Evolutionary conservation across 441 rosid genomes (phyloP).

Genomic region (Breynia disticha): DNA sequence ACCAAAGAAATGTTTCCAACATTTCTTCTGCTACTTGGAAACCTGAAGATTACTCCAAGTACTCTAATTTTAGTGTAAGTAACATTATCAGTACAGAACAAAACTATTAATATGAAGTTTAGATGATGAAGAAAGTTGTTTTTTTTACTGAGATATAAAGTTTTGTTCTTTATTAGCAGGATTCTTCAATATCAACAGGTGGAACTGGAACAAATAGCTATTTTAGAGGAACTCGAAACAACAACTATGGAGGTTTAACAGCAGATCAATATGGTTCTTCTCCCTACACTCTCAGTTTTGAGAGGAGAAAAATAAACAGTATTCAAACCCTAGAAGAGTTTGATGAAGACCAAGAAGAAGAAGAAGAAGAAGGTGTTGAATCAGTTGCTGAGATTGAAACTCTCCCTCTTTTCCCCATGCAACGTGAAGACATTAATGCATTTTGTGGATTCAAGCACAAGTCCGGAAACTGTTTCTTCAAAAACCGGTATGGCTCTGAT

Average conservation of each 20-base stretch:
- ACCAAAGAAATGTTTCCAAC: background rate
- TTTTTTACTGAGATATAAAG: too few species aligned
- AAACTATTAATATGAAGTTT: too few species aligned
- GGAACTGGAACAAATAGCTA: slow-evolving; percentile 24
- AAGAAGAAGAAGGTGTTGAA: slow-evolving; percentile 19
- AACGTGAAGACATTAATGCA: slow-evolving; percentile 40
- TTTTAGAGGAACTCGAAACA: slow-evolving; percentile 23
- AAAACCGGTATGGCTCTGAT: slow-evolving; percentile 20
- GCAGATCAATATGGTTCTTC: slow-evolving; percentile 32
- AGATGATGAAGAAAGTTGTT: too few species aligned
- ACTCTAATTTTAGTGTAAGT: slow-evolving; percentile 48
- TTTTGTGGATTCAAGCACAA: slow-evolving; percentile 26
- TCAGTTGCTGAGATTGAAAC: slow-evolving; percentile 56
- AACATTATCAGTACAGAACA: background rate
- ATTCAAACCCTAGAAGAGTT: slow-evolving; percentile 23
- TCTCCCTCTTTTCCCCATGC: slow-evolving; percentile 84
- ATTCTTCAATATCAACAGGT: slow-evolving; percentile 59
- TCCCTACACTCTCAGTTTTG: slow-evolving; percentile 29
- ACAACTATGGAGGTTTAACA: slow-evolving; percentile 38
- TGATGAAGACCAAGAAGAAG: slow-evolving; percentile 15
- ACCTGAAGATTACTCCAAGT: slow-evolving; percentile 22
- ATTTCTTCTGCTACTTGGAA: background rate
- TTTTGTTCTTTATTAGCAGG: slow-evolving; percentile 34
- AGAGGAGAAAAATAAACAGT: slow-evolving; percentile 26
- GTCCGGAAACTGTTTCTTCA: slow-evolving; percentile 20